Evolutionary conservation across 768 basidiomycete genomes (phyloP).

Genomic region (Tephrocybe sp.): DNA sequence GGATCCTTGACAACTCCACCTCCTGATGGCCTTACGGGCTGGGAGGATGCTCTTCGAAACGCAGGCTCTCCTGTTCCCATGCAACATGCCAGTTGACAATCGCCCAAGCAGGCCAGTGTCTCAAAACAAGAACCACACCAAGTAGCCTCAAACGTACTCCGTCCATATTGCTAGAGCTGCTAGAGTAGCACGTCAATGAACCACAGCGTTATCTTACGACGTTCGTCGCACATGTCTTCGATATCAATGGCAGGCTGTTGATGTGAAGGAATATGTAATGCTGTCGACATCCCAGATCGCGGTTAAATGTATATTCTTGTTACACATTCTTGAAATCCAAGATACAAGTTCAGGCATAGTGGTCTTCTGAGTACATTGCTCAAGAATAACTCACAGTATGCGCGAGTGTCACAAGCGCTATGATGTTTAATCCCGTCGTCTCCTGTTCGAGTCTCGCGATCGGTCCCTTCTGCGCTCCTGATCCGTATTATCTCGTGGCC

Average conservation of each 20-base stretch:
- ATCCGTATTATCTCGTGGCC: conserved; percentile 29
- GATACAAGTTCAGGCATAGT: not conserved
- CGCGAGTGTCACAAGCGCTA: not conserved
- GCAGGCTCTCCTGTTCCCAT: conserved; percentile 11
- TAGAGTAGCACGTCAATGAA: too few relatives aligned
- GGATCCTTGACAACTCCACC: conserved; percentile 1
- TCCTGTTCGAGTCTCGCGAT: conserved; percentile 25
- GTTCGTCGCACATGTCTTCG: too few relatives aligned
- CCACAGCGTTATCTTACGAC: too few relatives aligned
- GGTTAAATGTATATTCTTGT: not conserved
- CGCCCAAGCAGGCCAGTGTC: not conserved
- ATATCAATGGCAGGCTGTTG: too few relatives aligned
- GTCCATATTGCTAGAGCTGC: too few relatives aligned
- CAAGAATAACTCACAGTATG: conserved; percentile 1
- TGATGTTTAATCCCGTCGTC: conserved; percentile 9
- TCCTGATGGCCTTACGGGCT: not conserved
- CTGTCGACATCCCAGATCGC: too few relatives aligned
- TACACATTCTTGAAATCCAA: not conserved
- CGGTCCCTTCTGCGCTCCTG: conserved; percentile 32
- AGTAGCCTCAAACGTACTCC: too few relatives aligned
- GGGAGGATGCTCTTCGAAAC: conserved; percentile 10
- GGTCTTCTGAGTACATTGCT: not conserved
- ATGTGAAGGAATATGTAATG: too few relatives aligned
- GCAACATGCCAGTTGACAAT: not conserved
- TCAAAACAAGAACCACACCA: not conserved